phyloP scores from a whole-genome alignment of 768 basidiomycete genomes.

The Tricholoma furcatifolium region DNA sequence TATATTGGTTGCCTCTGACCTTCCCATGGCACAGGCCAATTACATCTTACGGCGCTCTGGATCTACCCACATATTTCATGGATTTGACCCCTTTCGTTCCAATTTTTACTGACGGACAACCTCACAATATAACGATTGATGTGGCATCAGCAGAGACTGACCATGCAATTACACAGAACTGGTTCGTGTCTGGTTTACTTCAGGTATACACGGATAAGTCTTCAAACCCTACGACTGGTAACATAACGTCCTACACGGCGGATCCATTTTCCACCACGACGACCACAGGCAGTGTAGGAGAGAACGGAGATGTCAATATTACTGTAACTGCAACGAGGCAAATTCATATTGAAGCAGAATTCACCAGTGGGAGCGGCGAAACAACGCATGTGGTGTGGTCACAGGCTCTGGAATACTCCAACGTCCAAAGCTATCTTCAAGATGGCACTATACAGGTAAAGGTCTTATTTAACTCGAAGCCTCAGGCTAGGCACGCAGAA shows the following conservation, averaged over 20 bases:
- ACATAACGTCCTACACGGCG: conserved; percentile 56
- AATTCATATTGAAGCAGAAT: conserved; percentile 59
- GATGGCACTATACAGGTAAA: conserved; percentile 39
- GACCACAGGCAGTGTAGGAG: conserved; percentile 40
- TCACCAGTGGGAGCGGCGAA: conserved; percentile 62
- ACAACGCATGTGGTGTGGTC: conserved; percentile 52
- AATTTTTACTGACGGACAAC: conserved; percentile 57
- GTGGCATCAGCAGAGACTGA: conserved; percentile 68
- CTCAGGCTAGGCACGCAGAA: too few relatives aligned
- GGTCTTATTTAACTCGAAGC: background rate
- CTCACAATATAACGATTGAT: conserved; percentile 71
- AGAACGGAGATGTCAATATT: conserved; percentile 52
- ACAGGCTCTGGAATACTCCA: conserved; percentile 59
- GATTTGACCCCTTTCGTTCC: conserved; percentile 80
- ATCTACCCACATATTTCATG: conserved; percentile 75
- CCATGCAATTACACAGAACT: conserved; percentile 66
- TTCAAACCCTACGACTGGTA: conserved; percentile 59
- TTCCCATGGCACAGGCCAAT: conserved; percentile 49
- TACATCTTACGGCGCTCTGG: conserved; percentile 72
- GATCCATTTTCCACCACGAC: conserved; percentile 53
- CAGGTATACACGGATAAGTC: conserved; percentile 70
- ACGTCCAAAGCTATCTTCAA: conserved; percentile 60
- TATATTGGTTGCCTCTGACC: background rate
- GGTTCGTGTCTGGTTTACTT: conserved; percentile 71
- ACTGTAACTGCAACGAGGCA: conserved; percentile 57